Conservation (phyloP, 805 yeast species). For the Spathaspora girioi region DNA sequence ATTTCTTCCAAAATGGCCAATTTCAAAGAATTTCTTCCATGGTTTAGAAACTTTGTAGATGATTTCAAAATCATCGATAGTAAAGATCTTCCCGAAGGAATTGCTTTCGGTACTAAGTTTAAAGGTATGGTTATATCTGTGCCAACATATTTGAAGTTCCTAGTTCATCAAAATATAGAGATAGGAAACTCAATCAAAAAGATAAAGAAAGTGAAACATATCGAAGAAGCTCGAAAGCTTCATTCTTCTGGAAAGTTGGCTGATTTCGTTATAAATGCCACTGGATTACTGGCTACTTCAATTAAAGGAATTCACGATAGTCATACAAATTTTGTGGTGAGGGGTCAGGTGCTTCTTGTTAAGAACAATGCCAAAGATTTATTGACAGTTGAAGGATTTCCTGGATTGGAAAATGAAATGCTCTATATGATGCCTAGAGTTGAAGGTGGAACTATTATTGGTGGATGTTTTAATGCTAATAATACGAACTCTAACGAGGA, state of each 20-base stretch:
- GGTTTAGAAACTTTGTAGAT: conserved; percentile 47
- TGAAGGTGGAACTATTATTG: conserved; percentile 70
- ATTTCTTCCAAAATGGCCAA: conserved; percentile 5
- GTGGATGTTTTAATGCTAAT: conserved; percentile 42
- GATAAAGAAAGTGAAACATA: conserved; percentile 29
- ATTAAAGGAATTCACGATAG: conserved; percentile 46
- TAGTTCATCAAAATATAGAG: conserved; percentile 42
- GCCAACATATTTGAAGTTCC: conserved; percentile 51
- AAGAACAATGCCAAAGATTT: conserved; percentile 34
- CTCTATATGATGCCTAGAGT: conserved; percentile 65
- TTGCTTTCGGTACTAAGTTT: conserved; percentile 43
- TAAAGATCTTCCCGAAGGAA: conserved; percentile 36
- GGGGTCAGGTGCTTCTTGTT: conserved; percentile 57
- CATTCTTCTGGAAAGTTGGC: conserved; percentile 41
- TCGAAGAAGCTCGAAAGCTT: conserved; percentile 47
- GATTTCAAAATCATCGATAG: conserved; percentile 31
- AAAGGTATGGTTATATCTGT: conserved; percentile 59
- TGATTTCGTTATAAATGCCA: conserved; percentile 52
- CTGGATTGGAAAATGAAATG: conserved; percentile 37
- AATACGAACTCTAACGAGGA: conserved; percentile 26
- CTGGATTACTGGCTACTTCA: conserved; percentile 48
- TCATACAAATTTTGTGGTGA: conserved; percentile 44
- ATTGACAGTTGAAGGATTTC: conserved; percentile 32
- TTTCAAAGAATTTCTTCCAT: conserved; percentile 21
- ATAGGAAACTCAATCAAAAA: conserved; percentile 50